Evolutionary conservation across 768 basidiomycete species (phyloP).

Genomic region (Favolaschia claudopus): DNA sequence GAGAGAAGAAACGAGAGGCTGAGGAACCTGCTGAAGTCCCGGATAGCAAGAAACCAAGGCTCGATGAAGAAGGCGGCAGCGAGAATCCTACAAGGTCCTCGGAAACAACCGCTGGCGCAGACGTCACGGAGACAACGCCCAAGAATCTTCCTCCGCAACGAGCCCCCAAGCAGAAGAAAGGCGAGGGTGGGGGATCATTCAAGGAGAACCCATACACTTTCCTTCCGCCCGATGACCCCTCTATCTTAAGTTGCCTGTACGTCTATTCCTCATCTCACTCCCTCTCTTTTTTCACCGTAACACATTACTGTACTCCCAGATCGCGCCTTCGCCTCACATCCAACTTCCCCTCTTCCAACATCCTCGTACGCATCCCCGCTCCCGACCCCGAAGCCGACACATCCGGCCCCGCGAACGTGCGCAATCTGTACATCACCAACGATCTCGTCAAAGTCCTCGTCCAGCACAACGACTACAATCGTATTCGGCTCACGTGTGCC

Average conservation of each 20-base stretch:
- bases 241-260: constrained; percentile 77
- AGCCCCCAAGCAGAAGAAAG: constrained; percentile 30
- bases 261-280: constrained; percentile 33
- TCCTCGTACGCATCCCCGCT: constrained; percentile 87
- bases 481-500: constrained; percentile 87
- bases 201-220: constrained; percentile 94
- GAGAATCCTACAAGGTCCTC: constrained; percentile 30
- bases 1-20: constrained; percentile 64
- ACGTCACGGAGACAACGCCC: background rate
- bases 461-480: constrained; percentile 80
- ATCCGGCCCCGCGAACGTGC: too few species aligned
- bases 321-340: constrained; percentile 73
- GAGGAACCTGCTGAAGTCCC: constrained; percentile 46
- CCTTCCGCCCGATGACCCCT: constrained; percentile 72
- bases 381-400: too few species aligned
- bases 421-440: constrained; percentile 90
- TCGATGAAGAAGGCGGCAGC: constrained; percentile 39
- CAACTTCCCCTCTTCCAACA: constrained; percentile 75
- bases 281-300: background rate
- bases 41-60: constrained; percentile 59
- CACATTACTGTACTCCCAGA: constrained; percentile 45
- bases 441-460: constrained; percentile 84
- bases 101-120: too few species aligned
- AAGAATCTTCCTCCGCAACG: constrained; percentile 26
- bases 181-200: constrained; percentile 54